Percentiles rank a stretch among this genome's conserved stretches.
Evolutionary conservation across 768 basidiomycete genomes (phyloP).

Genomic region (Termitomyces sp.): DNA sequence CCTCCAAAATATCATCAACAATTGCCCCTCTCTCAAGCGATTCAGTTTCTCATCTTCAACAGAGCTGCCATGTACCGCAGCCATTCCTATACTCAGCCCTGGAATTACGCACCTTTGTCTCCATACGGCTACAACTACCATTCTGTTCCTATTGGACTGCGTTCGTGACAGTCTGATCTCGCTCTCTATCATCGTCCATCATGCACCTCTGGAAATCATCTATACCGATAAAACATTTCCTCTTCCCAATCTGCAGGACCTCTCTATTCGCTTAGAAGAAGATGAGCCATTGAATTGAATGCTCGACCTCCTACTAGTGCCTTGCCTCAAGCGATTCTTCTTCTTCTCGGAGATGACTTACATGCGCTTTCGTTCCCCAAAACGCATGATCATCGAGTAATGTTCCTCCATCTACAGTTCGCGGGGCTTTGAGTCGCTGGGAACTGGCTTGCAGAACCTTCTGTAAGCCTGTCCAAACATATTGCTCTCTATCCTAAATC

Average conservation of each 20-base stretch:
- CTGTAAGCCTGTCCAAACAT: not conserved
- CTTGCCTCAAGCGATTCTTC: not conserved
- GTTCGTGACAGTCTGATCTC: not conserved
- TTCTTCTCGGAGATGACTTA: not conserved
- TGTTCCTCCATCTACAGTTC: not conserved
- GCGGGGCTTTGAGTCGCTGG: not conserved
- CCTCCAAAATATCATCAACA: not conserved
- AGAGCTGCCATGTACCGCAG: not conserved
- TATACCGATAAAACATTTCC: not conserved
- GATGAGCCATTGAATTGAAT: not conserved
- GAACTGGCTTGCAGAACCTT: not conserved
- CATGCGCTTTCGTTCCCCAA: not conserved
- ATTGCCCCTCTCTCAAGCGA: not conserved
- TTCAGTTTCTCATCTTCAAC: not conserved
- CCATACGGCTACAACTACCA: not conserved
- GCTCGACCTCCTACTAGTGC: not conserved
- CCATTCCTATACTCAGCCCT: not conserved
- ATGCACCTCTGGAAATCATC: not conserved
- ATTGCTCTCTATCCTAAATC: not conserved
- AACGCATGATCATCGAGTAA: not conserved
- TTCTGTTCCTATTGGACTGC: not conserved
- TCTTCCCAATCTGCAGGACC: not conserved
- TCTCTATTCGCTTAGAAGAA: not conserved
- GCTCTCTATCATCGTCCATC: not conserved
- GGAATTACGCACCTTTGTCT: not conserved